These are phyloP conservation scores for Blastomyces gilchristii DNA, from an alignment of 2,329 filamentous ascomycete species.

Conservation along the genomic window DNA sequence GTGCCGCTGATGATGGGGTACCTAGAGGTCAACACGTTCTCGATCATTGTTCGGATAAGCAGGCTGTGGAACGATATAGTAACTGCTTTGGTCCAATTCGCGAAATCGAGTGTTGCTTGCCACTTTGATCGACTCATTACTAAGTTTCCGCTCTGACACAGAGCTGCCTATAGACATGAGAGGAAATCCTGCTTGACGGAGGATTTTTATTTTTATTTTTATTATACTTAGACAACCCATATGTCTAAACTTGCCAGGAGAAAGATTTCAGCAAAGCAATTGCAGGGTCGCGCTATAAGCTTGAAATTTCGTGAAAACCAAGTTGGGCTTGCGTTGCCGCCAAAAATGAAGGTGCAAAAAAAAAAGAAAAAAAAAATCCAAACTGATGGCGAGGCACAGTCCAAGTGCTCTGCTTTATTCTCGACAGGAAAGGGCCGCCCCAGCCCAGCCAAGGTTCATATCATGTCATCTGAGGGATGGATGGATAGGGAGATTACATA, in stretches of 20 bases:
- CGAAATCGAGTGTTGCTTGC: slow-evolving; percentile 19
- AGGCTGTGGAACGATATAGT: slow-evolving; percentile 22
- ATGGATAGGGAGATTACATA: not conserved
- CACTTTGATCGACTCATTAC: slow-evolving; percentile 18
- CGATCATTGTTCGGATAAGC: slow-evolving; percentile 20
- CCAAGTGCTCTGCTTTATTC: too few relatives aligned
- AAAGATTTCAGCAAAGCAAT: slow-evolving; percentile 2
- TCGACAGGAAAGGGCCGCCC: too few relatives aligned
- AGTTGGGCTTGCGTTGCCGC: too few relatives aligned
- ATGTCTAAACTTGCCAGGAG: not conserved
- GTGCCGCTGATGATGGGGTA: slow-evolving; percentile 21
- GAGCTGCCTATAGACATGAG: slow-evolving; percentile 21
- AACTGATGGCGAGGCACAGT: too few relatives aligned
- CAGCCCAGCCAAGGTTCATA: too few relatives aligned
- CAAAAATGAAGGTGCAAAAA: too few relatives aligned
- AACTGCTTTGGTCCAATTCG: slow-evolving; percentile 20
- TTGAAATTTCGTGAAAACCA: too few relatives aligned
- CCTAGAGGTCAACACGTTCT: slow-evolving; percentile 19
- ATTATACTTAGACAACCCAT: not conserved
- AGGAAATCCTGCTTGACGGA: slow-evolving; percentile 14
- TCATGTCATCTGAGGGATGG: not conserved
- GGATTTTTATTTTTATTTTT: not conserved
- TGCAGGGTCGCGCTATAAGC: too few relatives aligned
- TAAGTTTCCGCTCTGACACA: slow-evolving; percentile 21
- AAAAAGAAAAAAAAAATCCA: too few relatives aligned